Conservation (phyloP, 1,284 basidiomycete genomes). For the Malassezia arunalokei region DNA sequence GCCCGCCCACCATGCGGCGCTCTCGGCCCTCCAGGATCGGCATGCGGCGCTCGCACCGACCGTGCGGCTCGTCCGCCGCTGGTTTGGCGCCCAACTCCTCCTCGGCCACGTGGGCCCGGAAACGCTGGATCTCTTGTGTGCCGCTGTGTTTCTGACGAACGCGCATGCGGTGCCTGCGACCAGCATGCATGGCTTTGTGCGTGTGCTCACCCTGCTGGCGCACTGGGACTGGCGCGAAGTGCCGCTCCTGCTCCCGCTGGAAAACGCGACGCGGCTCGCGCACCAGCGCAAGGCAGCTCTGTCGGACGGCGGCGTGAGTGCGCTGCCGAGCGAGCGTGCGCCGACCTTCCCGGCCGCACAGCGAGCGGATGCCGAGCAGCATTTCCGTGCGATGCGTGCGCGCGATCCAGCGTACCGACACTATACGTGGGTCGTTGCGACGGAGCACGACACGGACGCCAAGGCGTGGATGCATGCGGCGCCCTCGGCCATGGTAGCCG, state of each 20-base stretch:
- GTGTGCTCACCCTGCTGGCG: slow-evolving; percentile 62
- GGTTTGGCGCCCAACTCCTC: slow-evolving; percentile 83
- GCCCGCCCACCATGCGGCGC: slow-evolving; percentile 71
- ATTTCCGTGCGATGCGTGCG: slow-evolving; percentile 47
- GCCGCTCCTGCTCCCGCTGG: slow-evolving; percentile 51
- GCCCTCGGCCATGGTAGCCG: slow-evolving; percentile 26
- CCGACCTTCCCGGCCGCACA: slow-evolving; percentile 46
- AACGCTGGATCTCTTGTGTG: slow-evolving; percentile 77
- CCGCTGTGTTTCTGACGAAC: slow-evolving; percentile 51
- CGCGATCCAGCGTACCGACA: slow-evolving; percentile 39
- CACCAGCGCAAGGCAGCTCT: slow-evolving; percentile 50
- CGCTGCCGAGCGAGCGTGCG: slow-evolving; percentile 17
- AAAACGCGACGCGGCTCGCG: slow-evolving; percentile 25
- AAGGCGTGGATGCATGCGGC: slow-evolving; percentile 57
- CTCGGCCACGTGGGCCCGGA: slow-evolving; percentile 57
- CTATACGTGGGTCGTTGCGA: slow-evolving; percentile 68
- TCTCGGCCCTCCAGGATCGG: slow-evolving; percentile 67
- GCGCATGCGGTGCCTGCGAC: slow-evolving; percentile 47
- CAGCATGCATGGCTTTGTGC: slow-evolving; percentile 60
- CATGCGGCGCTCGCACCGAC: slow-evolving; percentile 70
- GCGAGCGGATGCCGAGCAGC: slow-evolving; percentile 56
- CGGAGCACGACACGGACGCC: slow-evolving; percentile 65
- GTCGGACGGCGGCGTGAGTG: slow-evolving; percentile 1
- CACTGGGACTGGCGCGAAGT: slow-evolving; percentile 62
- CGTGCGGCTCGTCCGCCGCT: slow-evolving; percentile 76